Percentiles rank a stretch among this genome's conserved stretches.
These are phyloP conservation scores for Colletotrichum sp. DNA, from an alignment of 2,329 filamentous ascomycete species.

Conservation along the genomic window DNA sequence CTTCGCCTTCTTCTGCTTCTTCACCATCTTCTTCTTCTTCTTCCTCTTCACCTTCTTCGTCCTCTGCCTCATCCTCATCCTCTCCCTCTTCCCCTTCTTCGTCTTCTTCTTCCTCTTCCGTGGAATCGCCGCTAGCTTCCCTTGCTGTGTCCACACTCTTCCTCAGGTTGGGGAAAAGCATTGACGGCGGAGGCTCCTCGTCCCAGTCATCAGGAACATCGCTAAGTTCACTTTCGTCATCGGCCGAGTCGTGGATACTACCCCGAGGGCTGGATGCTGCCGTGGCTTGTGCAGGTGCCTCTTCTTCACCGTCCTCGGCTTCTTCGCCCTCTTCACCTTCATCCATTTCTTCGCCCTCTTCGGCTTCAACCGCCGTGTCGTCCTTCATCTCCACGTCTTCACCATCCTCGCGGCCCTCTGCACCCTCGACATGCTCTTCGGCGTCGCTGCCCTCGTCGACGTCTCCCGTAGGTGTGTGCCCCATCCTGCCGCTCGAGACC, in stretches of 20 bases:
- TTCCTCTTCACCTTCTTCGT: neutral
- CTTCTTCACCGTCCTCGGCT: slow-evolving; percentile 30
- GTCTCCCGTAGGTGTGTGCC: slow-evolving; percentile 40
- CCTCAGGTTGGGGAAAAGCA: slow-evolving; percentile 55
- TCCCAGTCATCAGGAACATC: slow-evolving; percentile 66
- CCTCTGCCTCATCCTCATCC: slow-evolving; percentile 17
- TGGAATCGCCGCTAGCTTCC: slow-evolving; percentile 18
- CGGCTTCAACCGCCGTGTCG: slow-evolving; percentile 13
- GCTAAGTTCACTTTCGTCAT: slow-evolving; percentile 74
- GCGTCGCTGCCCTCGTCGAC: slow-evolving; percentile 37
- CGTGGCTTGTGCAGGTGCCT: slow-evolving; percentile 27
- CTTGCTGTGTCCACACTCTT: slow-evolving; percentile 36
- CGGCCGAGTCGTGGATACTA: slow-evolving; percentile 69
- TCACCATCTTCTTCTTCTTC: slow-evolving; percentile 13
- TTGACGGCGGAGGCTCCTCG: slow-evolving; percentile 57
- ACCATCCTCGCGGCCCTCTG: slow-evolving; percentile 35
- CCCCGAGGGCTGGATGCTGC: slow-evolving; percentile 57
- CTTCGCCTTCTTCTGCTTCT: slow-evolving; percentile 17
- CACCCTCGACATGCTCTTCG: slow-evolving; percentile 44
- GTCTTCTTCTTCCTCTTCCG: slow-evolving; percentile 30
- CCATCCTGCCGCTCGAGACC: slow-evolving; percentile 55
- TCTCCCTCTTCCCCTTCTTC: slow-evolving; percentile 20
- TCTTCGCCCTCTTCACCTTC: slow-evolving; percentile 25
- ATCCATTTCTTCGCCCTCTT: slow-evolving; percentile 21
- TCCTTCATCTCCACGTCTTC: slow-evolving; percentile 26